Base-by-base conservation (phyloP, 768 basidiomycete species). In the Leccinum disarticulatum region DNA sequence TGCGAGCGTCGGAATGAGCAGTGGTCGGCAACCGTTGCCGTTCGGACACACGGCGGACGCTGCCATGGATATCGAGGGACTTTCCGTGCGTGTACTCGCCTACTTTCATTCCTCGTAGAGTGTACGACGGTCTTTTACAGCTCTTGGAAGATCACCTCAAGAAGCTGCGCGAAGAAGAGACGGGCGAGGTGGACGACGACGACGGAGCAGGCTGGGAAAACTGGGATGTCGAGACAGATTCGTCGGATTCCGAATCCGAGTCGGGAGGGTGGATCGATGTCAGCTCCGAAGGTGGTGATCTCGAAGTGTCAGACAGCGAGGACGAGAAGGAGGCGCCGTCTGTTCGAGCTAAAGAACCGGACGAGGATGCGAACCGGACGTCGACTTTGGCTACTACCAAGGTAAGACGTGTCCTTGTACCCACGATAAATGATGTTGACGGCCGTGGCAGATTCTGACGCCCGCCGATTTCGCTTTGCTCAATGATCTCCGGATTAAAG, bases 391-490 rank as follows among this genome's bases (percentile, higher is more conserved):
- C 90, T 2, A 93, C 87, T 5, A 89, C 90, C 27, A 94, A 94
- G 77, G 93, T 89, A 57, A 53, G 66, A 3, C 9, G 0, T 1
- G 0, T 4, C 14, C 19, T 3, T 15, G 48, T 31, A 14, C 1
- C 1, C 28, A 10, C 9, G 58, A n/a, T 51, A 6, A 3, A 10
- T 17, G 17, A 47, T 19, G 10, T 33, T 67, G 41, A 3, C n/a
- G 5, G 7, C 46, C 13, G 27, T 14, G 36, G 25, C 64, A 97
- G 94, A 98, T 99, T 67, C 84, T 98, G 47, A 98, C 97, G 0
- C 97, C 97, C 0, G 95, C 95, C 31, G 97, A 99, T 73, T 99
- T 98, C 70, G 91, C 91, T 0, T 74, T 97, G 54, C 80, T 98
- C 55, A 91, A 92, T 68, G 93, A 97, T 65, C 85, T 98, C 19